Base-by-base conservation (phyloP, 345 rosid genomes). In the Rhodamnia argentea region DNA sequence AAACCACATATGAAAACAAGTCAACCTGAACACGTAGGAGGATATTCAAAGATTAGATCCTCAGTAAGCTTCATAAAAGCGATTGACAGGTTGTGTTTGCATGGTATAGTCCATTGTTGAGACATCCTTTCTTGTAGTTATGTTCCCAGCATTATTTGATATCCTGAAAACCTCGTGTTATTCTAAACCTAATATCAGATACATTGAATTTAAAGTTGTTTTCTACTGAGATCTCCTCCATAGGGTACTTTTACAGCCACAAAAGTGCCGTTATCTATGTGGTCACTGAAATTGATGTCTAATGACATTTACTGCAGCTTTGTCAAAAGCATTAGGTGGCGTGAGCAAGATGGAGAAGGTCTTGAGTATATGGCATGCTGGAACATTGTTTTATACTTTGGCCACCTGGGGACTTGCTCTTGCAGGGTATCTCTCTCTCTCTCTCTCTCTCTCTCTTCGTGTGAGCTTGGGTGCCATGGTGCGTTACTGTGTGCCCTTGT, bases 371-470 rank as follows among this genome's bases (percentile, higher is more conserved):
- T 97, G 99, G 99, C 95, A 95, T 88, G 99, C 96, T 18, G 98
- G 99, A 56, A 92, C 88, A 88, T 85, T 95, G 93, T 95, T 96
- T 88, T 96, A 97, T 87, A 84, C 95, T 20, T 88, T 97, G 40
- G 91, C 98, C 60, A 95, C 98, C 6, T 96, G 96, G 99, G 99
- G 99, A 83, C 96, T 97, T 53, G 93, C 99, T 14, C 87, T 95
- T 54, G 92, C 92, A 82, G 99, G 99, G 99, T 97, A 86, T 86
- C 92, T 89, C 42, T 84, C 47, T 32, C 75, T 62, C 52, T 56
- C 70, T 59, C 64, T 60, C 70, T 60, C 76, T 64, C 76, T 32
- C 78, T 64, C 24, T 16, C 23, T 75, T 5, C 9, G 24, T 26
- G 40, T 62, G 13, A 86, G 78, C 42, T 26, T 40, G 24, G 53